Conservation (phyloP, 2,329 filamentous ascomycete species). For the Colletotrichum sp. region DNA sequence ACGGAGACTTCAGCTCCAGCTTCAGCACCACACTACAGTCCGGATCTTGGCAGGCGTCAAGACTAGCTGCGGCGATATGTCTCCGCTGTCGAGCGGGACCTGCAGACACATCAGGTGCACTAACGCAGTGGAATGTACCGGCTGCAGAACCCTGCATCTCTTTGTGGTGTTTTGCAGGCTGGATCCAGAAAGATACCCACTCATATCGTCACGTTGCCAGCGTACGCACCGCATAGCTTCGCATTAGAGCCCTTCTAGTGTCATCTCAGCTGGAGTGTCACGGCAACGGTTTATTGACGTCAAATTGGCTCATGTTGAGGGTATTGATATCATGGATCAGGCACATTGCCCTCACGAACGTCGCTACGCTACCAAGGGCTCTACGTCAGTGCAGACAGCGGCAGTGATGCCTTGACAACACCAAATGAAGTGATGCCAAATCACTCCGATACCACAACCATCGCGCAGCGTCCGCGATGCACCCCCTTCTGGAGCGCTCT, state of each 20-base stretch:
- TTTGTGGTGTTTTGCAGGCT: neutral
- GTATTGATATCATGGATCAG: neutral
- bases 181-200: neutral
- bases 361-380: neutral
- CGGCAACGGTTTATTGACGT: neutral
- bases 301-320: neutral
- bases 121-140: neutral
- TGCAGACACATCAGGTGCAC: neutral
- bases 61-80: neutral
- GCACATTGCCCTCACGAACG: neutral
- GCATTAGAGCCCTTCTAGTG: neutral
- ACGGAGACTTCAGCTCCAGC: neutral
- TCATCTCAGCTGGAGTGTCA: neutral
- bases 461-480: neutral
- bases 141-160: constrained; percentile 6
- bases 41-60: neutral
- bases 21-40: neutral
- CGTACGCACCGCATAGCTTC: neutral
- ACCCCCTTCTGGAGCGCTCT: neutral
- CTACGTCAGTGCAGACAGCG: neutral
- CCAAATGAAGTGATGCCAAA: neutral
- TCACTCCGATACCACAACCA: neutral
- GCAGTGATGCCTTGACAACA: neutral
- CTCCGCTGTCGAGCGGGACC: constrained; percentile 1
- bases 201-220: neutral